Base-by-base conservation (phyloP, 202 grass and related monocot species). In the Schoenoplectus triqueter region DNA sequence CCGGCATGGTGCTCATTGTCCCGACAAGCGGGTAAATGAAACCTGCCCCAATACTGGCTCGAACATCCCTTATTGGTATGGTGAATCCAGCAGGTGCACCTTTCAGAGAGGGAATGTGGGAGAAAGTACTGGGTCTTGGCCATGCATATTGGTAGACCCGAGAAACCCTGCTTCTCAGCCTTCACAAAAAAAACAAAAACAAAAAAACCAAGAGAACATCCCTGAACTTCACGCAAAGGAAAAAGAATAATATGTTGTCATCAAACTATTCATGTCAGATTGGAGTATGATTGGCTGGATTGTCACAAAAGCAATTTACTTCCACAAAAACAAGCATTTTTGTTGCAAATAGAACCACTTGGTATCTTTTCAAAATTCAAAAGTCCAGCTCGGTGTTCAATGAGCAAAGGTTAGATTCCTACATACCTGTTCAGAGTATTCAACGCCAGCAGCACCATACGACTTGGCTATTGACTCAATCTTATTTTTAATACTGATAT, bases 1-100 rank as follows among this genome's bases (percentile, higher is more conserved):
- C 96, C 9, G 96, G 93, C 93, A 99, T 99, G 1, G 93, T 96
- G 70, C 96, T 99, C 93, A 99, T 96, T 4, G 93, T 94, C 66
- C 96, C 93, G 0, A 99, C 96, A 0, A 99, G 96, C 0, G 96
- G 96, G 80, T 94, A 96, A 56, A 99, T 94, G 87, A 99, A 99
- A 13, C 96, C 93, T 6, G 96, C 91, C 14, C 96, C 96, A 0
- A 96, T 99, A 80, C 91, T 99, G 11, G 96, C 93, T 76, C 96
- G 85, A 15, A 96, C 90, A 44, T 99, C 96, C 42, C 96, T 92
- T 73, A 99, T 94, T 0, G 96, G 96, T 2, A 99, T 88, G 45
- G 92, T 89, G 40, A 99, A 99, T 13, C 41, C 92, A 0, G 82
- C 74, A 0, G 96, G 96, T 1, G 90, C 91, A 0, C 96, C 93